These are phyloP conservation scores for Cystobasidium ongulense DNA, from an alignment of 768 basidiomycete species.

Conservation along the genomic window DNA sequence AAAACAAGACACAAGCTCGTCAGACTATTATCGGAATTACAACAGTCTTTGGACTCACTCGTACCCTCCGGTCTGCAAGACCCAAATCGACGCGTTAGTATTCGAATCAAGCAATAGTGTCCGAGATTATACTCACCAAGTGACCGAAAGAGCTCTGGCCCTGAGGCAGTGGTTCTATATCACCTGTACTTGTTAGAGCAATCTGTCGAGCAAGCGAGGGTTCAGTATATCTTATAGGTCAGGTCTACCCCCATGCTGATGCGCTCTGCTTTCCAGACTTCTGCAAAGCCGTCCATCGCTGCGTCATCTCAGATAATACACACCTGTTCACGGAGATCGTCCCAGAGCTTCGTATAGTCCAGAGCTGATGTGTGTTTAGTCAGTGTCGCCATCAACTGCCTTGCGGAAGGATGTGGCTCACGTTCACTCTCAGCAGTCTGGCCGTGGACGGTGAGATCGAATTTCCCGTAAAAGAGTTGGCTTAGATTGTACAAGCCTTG, in stretches of 20 bases:
- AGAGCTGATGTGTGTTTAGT: slow-evolving; percentile 38
- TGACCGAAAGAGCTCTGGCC: slow-evolving; percentile 72
- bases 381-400: slow-evolving; percentile 2
- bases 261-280: too few species aligned
- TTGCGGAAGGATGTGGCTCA: neutral
- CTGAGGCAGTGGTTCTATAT: slow-evolving; percentile 51
- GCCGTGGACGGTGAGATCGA: slow-evolving; percentile 59
- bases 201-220: slow-evolving; percentile 30
- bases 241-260: too few species aligned
- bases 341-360: slow-evolving; percentile 76
- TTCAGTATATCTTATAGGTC: too few species aligned
- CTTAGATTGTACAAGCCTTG: slow-evolving; percentile 67
- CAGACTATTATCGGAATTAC: neutral
- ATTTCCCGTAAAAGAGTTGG: slow-evolving; percentile 75
- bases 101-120: neutral
- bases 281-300: too few species aligned
- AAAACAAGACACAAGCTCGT: neutral
- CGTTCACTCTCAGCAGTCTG: slow-evolving; percentile 46
- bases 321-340: slow-evolving; percentile 55
- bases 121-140: slow-evolving; percentile 45
- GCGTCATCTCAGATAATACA: neutral
- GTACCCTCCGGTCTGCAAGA: slow-evolving; percentile 8
- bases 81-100: neutral
- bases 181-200: slow-evolving; percentile 49
- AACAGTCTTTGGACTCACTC: neutral